These are phyloP conservation scores for Mycena polygramma DNA, from an alignment of 768 basidiomycete species.

Conservation along the genomic window DNA sequence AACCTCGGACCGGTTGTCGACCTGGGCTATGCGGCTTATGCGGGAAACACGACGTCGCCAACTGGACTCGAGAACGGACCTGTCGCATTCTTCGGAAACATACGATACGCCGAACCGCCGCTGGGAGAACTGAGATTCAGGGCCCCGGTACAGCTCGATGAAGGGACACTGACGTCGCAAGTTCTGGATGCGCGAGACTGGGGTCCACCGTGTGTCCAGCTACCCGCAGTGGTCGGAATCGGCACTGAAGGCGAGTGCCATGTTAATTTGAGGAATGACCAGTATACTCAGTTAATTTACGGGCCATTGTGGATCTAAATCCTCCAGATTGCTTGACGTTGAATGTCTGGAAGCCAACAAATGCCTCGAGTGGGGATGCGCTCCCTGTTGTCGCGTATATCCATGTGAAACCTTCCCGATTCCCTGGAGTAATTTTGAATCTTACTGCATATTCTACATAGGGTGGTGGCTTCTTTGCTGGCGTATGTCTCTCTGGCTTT, in stretches of 20 bases:
- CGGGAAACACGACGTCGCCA: conserved; percentile 56
- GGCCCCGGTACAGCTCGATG: conserved; percentile 53
- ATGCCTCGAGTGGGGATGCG: conserved; percentile 46
- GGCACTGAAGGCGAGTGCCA: conserved; percentile 56
- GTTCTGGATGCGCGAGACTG: conserved; percentile 59
- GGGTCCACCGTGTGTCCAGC: conserved; percentile 61
- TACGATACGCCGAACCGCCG: conserved; percentile 59
- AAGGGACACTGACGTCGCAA: conserved; percentile 37
- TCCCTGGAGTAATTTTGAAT: neutral
- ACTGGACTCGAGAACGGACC: conserved; percentile 49
- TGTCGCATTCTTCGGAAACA: conserved; percentile 58
- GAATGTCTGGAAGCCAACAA: conserved; percentile 59
- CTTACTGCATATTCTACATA: too few relatives aligned
- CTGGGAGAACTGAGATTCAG: conserved; percentile 55
- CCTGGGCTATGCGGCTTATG: conserved; percentile 56
- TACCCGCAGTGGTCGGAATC: conserved; percentile 59
- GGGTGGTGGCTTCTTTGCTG: conserved; percentile 58
- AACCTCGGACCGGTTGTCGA: conserved; percentile 54
- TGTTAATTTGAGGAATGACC: too few relatives aligned
- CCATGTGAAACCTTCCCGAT: conserved; percentile 44
- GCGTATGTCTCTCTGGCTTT: conserved; percentile 37
- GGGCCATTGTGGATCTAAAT: neutral
- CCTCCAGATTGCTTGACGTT: conserved; percentile 54
- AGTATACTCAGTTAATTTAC: too few relatives aligned
- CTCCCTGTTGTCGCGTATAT: conserved; percentile 60